Evolutionary conservation across 371 early-diverging fungal genomes (phyloP), one percentile per base, ranked within the genome.

Genomic region (Syncephalis plumigaleata): DNA sequence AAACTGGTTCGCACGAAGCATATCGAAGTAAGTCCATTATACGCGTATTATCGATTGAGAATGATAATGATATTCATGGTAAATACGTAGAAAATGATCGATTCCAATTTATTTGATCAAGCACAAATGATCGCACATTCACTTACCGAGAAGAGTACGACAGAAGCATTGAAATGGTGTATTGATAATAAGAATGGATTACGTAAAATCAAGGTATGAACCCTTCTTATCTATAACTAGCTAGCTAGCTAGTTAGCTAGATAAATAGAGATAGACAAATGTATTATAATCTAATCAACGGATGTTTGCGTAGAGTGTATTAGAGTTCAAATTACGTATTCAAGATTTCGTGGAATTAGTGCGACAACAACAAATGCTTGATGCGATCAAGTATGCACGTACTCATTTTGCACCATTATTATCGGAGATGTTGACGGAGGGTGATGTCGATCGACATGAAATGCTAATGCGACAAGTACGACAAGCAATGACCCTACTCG

Each of bases 291-390:
- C n/a, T n/a, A n/a, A n/a, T n/a, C n/a, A n/a, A n/a, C n/a, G n/a
- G n/a, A n/a, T n/a, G n/a, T n/a, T 26, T 42, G n/a, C 31, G 2
- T 47, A 87, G 87, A 91, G 89, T 57, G 77, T 85, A 4, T 65
- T 96, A 36, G 97, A 96, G 56, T 96, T 94, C 65, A 81, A 91
- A 56, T 68, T 93, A 47, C 71, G 91, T 7, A 55, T 89, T 36
- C 94, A 93, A 65, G 97, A 96, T 56, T 88, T 79, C 62, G 75
- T 96, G 45, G 91, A 94, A 53, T 64, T 91, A 22, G 76, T 72
- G 1, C 68, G 87, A 23, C 69, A 51, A 8, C 61, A 70, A 16
- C 71, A 75, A 45, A 63, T 63, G 9, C 44, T 62, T 25, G 86
- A 81, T 1, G 94, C 94, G 0, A 84, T 94, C 48, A 54, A 53